Evolutionary conservation across 1,284 basidiomycete species (phyloP), one percentile per base, ranked within the genome.

Genomic region (Vanrija sp.): DNA sequence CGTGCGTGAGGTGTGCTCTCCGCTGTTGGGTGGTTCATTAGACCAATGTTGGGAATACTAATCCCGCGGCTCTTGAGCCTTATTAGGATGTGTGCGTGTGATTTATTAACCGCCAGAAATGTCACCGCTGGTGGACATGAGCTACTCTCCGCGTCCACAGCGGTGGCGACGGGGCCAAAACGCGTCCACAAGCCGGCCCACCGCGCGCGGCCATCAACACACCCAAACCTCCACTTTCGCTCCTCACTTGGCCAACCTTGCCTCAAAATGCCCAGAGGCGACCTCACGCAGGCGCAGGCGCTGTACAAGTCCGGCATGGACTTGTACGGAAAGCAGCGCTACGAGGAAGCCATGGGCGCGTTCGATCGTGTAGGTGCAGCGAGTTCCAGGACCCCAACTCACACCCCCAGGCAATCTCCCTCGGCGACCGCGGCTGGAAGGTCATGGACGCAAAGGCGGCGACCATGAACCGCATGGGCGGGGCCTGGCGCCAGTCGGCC

Each of bases 401-500:
- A 51, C 29, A 40, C 18, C 14, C 1, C 29, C 46, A 70, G 68
- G 65, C 67, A 0, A 56, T 70, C 46, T 52, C 58, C 14, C 62
- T 72, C 21, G 63, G 63, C 9, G 58, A 63, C 26, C 61, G 52
- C 26, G 57, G 51, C 34, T 50, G 57, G 16, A 57, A 60, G 25
- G 44, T 63, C 5, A 45, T 65, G 25, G 68, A 71, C 49, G 60
- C 51, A 43, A 66, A 67, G 54, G 64, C 65, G 0, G 64, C 65
- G 2, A 54, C 62, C 5, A 63, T 69, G 61, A 56, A 47, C 48
- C 59, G 61, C 49, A 45, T 67, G 19, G 57, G 57, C 5, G 54
- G 54, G 10, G 60, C 49, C 6, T 64, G 64, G 61, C 51, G 56
- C 6, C 46, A 61, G 14, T 21, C 53, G 9, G 68, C 67, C 1